Evolutionary conservation across 192 early-diverging fungal genomes (phyloP).

Genomic region (Linnemannia exigua): DNA sequence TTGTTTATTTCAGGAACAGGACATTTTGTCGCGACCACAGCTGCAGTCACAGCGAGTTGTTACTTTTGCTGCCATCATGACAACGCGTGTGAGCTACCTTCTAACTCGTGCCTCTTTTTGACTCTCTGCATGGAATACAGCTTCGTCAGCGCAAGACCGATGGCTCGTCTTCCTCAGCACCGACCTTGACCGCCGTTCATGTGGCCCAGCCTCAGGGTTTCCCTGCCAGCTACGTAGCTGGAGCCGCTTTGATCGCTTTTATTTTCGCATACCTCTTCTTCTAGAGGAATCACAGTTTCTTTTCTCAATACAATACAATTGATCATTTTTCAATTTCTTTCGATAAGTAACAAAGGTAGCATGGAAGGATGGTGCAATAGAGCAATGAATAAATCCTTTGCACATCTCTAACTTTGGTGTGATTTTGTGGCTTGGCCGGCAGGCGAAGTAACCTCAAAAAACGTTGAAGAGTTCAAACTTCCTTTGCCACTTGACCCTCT

Average conservation of each 20-base stretch:
- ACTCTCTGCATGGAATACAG: conserved; percentile 3
- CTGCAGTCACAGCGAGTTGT: neutral
- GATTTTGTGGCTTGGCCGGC: neutral
- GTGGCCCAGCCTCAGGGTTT: conserved; percentile 34
- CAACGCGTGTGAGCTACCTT: neutral
- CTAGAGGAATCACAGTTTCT: neutral
- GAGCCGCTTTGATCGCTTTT: conserved; percentile 39
- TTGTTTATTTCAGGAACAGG: neutral
- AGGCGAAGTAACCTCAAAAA: neutral
- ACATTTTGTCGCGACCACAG: neutral
- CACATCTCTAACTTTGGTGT: neutral
- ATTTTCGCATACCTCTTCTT: conserved; percentile 49
- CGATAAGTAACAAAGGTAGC: neutral
- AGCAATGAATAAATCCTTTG: neutral
- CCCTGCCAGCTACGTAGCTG: conserved; percentile 39
- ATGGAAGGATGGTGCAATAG: neutral
- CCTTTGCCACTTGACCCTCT: neutral
- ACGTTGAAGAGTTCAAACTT: neutral
- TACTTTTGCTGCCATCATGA: neutral
- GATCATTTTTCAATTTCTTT: neutral
- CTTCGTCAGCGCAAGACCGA: conserved; percentile 48
- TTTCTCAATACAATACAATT: neutral
- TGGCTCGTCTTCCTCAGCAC: conserved; percentile 24
- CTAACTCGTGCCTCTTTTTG: neutral
- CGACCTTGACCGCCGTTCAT: conserved; percentile 24